Percentiles rank a stretch among this genome's conserved stretches.
phyloP scores from a whole-genome alignment of 108 stramenopile genomes.

The Chaetoceros muelleri region DNA sequence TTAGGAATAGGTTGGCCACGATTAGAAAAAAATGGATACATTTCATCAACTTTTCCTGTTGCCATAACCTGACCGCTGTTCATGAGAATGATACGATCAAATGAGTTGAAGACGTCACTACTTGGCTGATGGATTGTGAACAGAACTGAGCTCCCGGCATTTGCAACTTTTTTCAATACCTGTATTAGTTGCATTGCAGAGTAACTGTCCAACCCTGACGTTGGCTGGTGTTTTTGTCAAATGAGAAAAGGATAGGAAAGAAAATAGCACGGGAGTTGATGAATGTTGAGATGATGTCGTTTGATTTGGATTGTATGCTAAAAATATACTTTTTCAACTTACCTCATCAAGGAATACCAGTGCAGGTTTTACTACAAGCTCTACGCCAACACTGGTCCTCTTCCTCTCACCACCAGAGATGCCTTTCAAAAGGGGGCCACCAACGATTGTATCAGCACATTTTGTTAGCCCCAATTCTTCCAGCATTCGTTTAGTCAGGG shows the following conservation, averaged over 20 bases:
- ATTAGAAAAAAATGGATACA: conserved; percentile 34
- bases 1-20: conserved; percentile 48
- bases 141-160: conserved; percentile 59
- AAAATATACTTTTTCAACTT: too few species aligned
- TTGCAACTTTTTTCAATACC: conserved; percentile 74
- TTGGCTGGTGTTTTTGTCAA: too few species aligned
- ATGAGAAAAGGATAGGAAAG: too few species aligned
- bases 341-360: conserved; percentile 44
- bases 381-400: conserved; percentile 53
- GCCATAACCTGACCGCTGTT: conserved; percentile 70
- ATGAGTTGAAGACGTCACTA: conserved; percentile 69
- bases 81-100: conserved; percentile 62
- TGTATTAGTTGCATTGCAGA: conserved; percentile 59
- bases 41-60: conserved; percentile 36
- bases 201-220: conserved; percentile 69
- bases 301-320: too few species aligned
- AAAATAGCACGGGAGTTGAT: too few species aligned
- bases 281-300: too few species aligned
- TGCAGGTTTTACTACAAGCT: conserved; percentile 42
- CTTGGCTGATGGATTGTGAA: conserved; percentile 90
- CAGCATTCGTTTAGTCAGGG: conserved; percentile 40
- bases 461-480: conserved; percentile 46
- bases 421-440: conserved; percentile 44
- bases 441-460: conserved; percentile 48
- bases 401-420: conserved; percentile 52